Conservation (phyloP, 192 early-diverging fungal species). For the Gorgonomyces haynaldii region DNA sequence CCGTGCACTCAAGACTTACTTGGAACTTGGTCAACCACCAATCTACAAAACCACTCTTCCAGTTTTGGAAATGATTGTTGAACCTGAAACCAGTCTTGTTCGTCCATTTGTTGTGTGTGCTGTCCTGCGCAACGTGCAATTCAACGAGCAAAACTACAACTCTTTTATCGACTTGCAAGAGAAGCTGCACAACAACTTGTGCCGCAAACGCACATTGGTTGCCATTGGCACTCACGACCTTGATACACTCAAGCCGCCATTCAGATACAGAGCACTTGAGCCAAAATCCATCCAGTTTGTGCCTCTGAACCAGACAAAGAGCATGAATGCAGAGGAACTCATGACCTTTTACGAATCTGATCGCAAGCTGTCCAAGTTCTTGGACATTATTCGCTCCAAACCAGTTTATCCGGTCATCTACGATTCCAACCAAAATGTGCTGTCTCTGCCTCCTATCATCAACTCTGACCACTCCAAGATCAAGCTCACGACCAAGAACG, state of each 20-base stretch:
- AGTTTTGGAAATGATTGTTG: constrained; percentile 47
- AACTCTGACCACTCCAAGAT: constrained; percentile 98
- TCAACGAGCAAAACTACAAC: constrained; percentile 75
- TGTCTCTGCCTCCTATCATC: constrained; percentile 97
- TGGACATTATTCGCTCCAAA: constrained; percentile 83
- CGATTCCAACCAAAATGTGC: constrained; percentile 69
- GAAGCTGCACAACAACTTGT: constrained; percentile 96
- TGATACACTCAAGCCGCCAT: constrained; percentile 85
- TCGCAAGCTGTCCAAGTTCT: constrained; percentile 74
- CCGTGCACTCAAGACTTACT: constrained; percentile 75
- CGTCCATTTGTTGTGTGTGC: constrained; percentile 83
- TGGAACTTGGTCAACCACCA: constrained; percentile 60
- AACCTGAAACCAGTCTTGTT: constrained; percentile 59
- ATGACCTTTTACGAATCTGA: constrained; percentile 85
- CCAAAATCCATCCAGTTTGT: constrained; percentile 88
- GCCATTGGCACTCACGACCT: constrained; percentile 98
- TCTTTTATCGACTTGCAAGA: constrained; percentile 98
- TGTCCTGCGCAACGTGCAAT: constrained; percentile 73
- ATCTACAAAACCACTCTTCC: constrained; percentile 51
- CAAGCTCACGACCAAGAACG: constrained; percentile 81
- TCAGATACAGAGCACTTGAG: constrained; percentile 83
- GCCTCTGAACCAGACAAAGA: constrained; percentile 81
- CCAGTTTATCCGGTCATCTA: constrained; percentile 87
- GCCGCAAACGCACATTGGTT: constrained; percentile 87
- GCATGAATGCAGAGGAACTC: constrained; percentile 76